These are phyloP conservation scores for Orobanche coerulescens DNA, from an alignment of 257 asterid genomes.

Conservation along the genomic window DNA sequence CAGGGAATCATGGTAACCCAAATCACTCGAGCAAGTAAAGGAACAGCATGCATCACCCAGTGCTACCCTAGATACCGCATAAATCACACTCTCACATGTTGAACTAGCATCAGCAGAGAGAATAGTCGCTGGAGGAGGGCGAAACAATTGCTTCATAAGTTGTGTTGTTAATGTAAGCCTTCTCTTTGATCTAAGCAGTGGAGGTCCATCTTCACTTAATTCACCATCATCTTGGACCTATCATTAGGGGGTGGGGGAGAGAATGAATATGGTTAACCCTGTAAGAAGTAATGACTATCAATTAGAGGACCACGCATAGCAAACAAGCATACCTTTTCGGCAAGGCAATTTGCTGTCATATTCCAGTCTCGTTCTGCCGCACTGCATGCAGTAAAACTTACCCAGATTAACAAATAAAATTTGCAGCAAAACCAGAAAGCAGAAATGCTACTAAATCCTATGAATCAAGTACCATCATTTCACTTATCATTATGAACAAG, in stretches of 20 bases:
- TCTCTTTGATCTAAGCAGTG: slow-evolving; percentile 46
- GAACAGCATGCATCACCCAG: slow-evolving; percentile 68
- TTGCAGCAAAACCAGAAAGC: slow-evolving; percentile 1
- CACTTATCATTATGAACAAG: neutral
- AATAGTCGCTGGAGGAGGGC: slow-evolving; percentile 48
- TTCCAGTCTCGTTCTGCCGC: slow-evolving; percentile 64
- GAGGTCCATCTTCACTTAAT: slow-evolving; percentile 48
- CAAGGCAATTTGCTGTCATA: slow-evolving; percentile 41
- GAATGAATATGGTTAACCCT: slow-evolving; percentile 8
- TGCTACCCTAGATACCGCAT: slow-evolving; percentile 49
- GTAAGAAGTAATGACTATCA: slow-evolving; percentile 7
- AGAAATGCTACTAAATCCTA: neutral
- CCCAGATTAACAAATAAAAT: slow-evolving; percentile 19
- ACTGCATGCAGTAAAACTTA: slow-evolving; percentile 41
- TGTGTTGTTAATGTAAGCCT: slow-evolving; percentile 67
- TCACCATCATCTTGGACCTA: slow-evolving; percentile 56
- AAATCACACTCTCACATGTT: slow-evolving; percentile 40
- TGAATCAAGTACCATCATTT: slow-evolving; percentile 1
- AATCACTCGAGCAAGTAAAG: slow-evolving; percentile 33
- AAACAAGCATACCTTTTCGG: slow-evolving; percentile 53
- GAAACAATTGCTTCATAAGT: slow-evolving; percentile 78
- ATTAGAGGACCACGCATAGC: slow-evolving; percentile 16
- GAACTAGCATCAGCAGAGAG: slow-evolving; percentile 48
- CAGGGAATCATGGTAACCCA: slow-evolving; percentile 22
- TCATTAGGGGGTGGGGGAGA: slow-evolving; percentile 16